Evolutionary conservation across 2,329 filamentous ascomycete genomes (phyloP).

Genomic region (Aspergillus ochraceus): DNA sequence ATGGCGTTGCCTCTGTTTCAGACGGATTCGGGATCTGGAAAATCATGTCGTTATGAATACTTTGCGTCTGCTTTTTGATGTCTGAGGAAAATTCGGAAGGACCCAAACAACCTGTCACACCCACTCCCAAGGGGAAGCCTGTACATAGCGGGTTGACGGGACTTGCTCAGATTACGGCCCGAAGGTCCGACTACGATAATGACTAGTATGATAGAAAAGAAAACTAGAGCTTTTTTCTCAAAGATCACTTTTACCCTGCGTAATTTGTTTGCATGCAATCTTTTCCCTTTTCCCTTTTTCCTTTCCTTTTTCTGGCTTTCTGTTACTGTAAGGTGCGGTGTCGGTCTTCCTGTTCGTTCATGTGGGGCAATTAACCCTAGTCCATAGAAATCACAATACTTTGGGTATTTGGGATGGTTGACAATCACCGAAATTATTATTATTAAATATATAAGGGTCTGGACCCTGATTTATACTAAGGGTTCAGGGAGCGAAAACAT

Average conservation of each 20-base stretch:
- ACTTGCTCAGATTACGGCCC: neutral
- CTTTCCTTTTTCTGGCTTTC: too few species aligned
- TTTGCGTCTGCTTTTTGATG: constrained; percentile 1
- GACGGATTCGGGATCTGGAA: constrained; percentile 6
- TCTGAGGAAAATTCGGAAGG: constrained; percentile 4
- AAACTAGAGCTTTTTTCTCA: neutral
- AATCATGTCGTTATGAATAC: constrained; percentile 21
- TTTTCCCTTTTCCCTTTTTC: too few species aligned
- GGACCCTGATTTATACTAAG: too few species aligned
- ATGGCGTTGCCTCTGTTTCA: constrained; percentile 14
- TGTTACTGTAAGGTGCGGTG: neutral
- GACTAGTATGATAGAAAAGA: constrained; percentile 22
- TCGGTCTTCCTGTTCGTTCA: neutral
- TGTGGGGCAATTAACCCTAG: neutral
- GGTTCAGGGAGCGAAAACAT: neutral
- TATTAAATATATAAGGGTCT: too few species aligned
- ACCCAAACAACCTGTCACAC: constrained; percentile 10
- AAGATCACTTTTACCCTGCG: neutral
- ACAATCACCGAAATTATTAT: neutral
- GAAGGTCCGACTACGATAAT: constrained; percentile 15
- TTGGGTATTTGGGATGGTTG: neutral
- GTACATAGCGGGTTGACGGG: constrained; percentile 19
- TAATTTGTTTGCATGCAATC: too few species aligned
- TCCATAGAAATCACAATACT: neutral
- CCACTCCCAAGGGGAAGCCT: constrained; percentile 9